A percentile compares a stretch with the other conserved stretches of the same genome.
Evolutionary conservation across 257 asterid species (phyloP).

Genomic region (Scutellaria minor): DNA sequence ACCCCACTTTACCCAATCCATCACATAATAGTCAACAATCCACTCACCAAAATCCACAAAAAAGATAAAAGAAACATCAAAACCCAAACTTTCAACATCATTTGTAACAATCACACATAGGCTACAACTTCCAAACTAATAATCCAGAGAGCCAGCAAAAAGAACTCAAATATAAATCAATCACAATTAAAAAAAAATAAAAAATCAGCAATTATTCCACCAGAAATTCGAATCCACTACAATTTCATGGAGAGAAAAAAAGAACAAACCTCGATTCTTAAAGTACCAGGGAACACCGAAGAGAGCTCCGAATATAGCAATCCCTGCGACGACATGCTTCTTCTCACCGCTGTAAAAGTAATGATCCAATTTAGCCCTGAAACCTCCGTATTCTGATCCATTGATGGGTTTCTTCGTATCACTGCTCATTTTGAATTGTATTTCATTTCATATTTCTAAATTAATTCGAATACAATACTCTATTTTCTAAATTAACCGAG

Average conservation of each 20-base stretch:
- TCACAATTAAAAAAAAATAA: too few relatives aligned
- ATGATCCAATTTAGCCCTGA: conserved; percentile 58
- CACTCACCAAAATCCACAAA: background rate
- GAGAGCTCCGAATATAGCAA: conserved; percentile 57
- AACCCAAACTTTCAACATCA: background rate
- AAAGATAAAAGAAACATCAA: background rate
- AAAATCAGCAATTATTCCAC: background rate
- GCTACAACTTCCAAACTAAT: background rate
- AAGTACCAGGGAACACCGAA: conserved; percentile 78
- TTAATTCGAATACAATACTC: too few relatives aligned
- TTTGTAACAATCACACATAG: background rate
- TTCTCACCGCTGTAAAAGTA: conserved; percentile 66
- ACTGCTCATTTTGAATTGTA: background rate
- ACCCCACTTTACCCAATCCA: too few relatives aligned
- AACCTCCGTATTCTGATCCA: conserved; percentile 42
- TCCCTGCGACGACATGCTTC: conserved; percentile 78
- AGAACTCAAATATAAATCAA: too few relatives aligned
- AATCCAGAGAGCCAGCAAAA: too few relatives aligned
- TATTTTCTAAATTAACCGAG: too few relatives aligned
- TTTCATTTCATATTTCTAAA: too few relatives aligned
- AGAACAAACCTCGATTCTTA: conserved; percentile 58
- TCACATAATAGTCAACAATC: background rate
- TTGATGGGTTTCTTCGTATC: conserved; percentile 45
- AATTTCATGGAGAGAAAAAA: too few relatives aligned
- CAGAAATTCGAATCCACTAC: too few relatives aligned